These are phyloP conservation scores for Bipolaris zeicola DNA, from an alignment of 2,329 filamentous ascomycete genomes.

Conservation along the genomic window DNA sequence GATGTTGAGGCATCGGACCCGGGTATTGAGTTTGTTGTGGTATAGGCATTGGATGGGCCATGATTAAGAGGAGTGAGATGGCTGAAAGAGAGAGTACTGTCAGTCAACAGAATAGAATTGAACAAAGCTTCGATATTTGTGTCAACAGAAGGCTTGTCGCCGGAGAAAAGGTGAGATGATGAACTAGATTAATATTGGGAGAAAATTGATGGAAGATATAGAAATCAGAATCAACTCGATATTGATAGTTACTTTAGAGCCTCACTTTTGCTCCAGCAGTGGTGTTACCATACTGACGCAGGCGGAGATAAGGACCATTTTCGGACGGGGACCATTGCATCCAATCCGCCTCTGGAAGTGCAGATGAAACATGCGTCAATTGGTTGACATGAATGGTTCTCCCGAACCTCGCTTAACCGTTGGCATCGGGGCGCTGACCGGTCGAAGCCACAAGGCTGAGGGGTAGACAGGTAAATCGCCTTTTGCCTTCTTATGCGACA, in stretches of 20 bases:
- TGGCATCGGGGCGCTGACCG: constrained; percentile 25
- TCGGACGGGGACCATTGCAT: constrained; percentile 5
- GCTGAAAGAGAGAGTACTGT: neutral
- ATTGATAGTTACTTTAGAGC: constrained; percentile 8
- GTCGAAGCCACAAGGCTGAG: constrained; percentile 24
- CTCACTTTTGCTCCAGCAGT: constrained; percentile 10
- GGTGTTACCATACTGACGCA: constrained; percentile 21
- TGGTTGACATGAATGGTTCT: constrained; percentile 18
- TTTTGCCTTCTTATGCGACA: constrained; percentile 9
- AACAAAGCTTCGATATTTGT: neutral
- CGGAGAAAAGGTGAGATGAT: constrained; percentile 5
- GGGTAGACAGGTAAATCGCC: constrained; percentile 22
- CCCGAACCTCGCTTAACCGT: constrained; percentile 21
- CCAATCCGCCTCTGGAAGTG: constrained; percentile 6
- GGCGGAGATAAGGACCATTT: constrained; percentile 14
- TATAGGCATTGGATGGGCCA: constrained; percentile 20
- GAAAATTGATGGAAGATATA: constrained; percentile 22
- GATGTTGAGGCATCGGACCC: constrained; percentile 15
- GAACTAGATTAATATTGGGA: constrained; percentile 19
- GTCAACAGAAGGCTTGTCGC: neutral
- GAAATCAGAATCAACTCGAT: constrained; percentile 8
- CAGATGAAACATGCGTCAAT: constrained; percentile 16
- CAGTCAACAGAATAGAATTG: neutral
- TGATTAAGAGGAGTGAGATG: neutral
- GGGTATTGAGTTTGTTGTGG: constrained; percentile 18